A percentile compares a stretch with the other conserved stretches of the same genome.
Conservation (phyloP, 345 rosid species). For the Eucalyptus globulus region DNA sequence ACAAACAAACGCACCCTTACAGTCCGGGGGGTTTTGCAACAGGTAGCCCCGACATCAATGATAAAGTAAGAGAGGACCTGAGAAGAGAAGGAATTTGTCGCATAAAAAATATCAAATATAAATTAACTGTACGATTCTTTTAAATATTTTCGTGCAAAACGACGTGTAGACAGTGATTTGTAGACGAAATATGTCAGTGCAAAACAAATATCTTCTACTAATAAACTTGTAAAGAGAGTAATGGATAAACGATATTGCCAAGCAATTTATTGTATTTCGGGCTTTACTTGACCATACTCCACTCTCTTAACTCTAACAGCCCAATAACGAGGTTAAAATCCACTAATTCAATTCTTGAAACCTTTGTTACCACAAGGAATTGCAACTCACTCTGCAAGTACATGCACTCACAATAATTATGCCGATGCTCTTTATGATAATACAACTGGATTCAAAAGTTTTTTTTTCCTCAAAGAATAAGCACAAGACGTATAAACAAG, state of each 20-base stretch:
- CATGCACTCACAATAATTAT: not conserved
- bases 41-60: too few relatives aligned
- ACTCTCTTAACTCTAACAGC: not conserved
- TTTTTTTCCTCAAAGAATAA: not conserved
- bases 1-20: too few relatives aligned
- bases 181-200: not conserved
- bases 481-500: not conserved
- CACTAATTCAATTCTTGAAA: not conserved
- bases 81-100: not conserved
- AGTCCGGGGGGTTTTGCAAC: too few relatives aligned
- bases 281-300: not conserved
- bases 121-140: not conserved
- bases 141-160: not conserved
- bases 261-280: not conserved
- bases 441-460: not conserved
- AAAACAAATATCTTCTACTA: not conserved
- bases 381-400: not conserved
- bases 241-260: rapidly evolving
- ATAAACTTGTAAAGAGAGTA: not conserved
- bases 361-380: not conserved
- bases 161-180: not conserved
- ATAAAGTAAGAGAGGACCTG: too few relatives aligned
- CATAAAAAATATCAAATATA: not conserved
- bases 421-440: not conserved
- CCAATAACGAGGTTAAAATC: not conserved